Percentiles rank a stretch among this genome's conserved stretches.
These are phyloP conservation scores for Annulohypoxylon bovei DNA, from an alignment of 495 filamentous ascomycete species.

Conservation along the genomic window DNA sequence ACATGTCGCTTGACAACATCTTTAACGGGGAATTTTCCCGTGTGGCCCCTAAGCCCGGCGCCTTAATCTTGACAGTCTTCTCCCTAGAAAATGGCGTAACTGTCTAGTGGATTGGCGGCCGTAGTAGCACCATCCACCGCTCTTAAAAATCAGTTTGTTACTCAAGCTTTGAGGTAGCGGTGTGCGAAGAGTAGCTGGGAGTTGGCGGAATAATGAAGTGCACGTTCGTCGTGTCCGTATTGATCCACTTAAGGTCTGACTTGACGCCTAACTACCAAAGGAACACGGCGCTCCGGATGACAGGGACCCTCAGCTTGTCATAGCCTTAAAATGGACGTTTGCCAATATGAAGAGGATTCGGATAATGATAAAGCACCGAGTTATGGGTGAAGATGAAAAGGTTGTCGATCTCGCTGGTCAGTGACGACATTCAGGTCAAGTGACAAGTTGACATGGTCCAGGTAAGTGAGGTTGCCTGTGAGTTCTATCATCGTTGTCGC, in stretches of 20 bases:
- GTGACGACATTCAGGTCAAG: constrained; percentile 37
- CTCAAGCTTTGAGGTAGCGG: constrained; percentile 28
- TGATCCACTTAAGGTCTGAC: constrained; percentile 27
- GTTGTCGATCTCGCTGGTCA: constrained; percentile 23
- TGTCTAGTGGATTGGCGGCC: constrained; percentile 12
- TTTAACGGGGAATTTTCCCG: constrained; percentile 25
- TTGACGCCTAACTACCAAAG: constrained; percentile 11
- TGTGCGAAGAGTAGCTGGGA: constrained; percentile 30
- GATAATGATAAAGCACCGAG: constrained; percentile 34
- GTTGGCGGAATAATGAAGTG: constrained; percentile 21
- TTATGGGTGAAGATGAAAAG: constrained; percentile 15
- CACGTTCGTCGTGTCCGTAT: constrained; percentile 15
- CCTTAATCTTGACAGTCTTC: constrained; percentile 14
- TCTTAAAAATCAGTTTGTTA: constrained; percentile 12
- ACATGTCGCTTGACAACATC: constrained; percentile 21
- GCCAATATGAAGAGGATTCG: constrained; percentile 16
- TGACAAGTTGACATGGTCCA: constrained; percentile 26
- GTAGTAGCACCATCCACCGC: constrained; percentile 21
- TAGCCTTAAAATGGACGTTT: constrained; percentile 4
- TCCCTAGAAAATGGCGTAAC: constrained; percentile 2
- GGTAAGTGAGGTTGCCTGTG: constrained; percentile 15
- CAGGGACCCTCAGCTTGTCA: constrained; percentile 3
- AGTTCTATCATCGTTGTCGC: constrained; percentile 24
- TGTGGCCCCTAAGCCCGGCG: constrained; percentile 1
- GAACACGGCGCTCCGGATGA: constrained; percentile 5